Evolutionary conservation across 139 green algal genomes (phyloP), one percentile per base, ranked within the genome.

Genomic region (Marvania coccoides): DNA sequence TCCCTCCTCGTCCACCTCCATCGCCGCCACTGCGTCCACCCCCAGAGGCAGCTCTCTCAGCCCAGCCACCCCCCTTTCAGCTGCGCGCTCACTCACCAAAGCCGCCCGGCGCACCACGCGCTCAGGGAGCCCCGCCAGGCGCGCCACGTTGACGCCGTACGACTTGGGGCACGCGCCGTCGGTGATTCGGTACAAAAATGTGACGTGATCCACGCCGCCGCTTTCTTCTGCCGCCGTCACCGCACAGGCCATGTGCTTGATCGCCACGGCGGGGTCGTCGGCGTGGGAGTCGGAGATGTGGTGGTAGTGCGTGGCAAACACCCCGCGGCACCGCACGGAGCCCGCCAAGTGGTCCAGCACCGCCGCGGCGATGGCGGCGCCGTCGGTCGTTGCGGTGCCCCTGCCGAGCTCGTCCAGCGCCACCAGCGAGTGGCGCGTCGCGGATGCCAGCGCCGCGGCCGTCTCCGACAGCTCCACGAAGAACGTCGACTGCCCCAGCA

Each of bases 281-380:
- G 61, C 74, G 62, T 88, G 73, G 29, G 85, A 83, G 38, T 91
- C 81, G 1, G 71, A 57, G 2, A 78, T 58, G 42, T 81, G 70
- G 75, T 98, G 94, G 76, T 98, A 99, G 83, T 99, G 95, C 9
- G 95, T 99, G 15, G 90, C 93, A 80, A 99, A 98, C 29, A 99
- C 70, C 14, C 85, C 87, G 26, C 87, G 81, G 80, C 85, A 95
- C 63, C 40, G 65, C 2, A 77, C 51, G 10, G 29, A 7, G 4
- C n/a, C 4, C 2, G 70, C 77, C 28, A 98, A 69, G 66, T 95
- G 77, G 26, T 91, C 35, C 14, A 97, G 78, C 42, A 98, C 94
- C 2, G 93, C 89, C 3, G 74, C 85, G 28, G 94, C 94, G 29
- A 99, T 95, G 67, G 94, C 93, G 13, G 86, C 85, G 14, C 95